Percentiles rank a stretch among this genome's conserved stretches.
Conservation (phyloP, 2,329 filamentous ascomycete genomes). For the Penicillium thymicola region DNA sequence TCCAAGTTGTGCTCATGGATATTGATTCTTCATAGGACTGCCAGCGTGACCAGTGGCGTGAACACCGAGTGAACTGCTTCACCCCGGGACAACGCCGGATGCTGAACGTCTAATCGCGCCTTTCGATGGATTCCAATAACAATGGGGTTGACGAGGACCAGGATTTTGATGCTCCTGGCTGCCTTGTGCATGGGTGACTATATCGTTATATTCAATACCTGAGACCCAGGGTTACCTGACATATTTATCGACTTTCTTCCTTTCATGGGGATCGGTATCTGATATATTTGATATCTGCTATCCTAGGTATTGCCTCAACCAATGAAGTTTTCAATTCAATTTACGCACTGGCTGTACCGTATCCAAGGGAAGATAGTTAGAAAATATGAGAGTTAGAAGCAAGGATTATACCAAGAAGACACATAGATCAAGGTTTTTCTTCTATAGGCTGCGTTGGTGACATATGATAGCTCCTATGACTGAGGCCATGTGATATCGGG, state of each 20-base stretch:
- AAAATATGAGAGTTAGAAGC: neutral
- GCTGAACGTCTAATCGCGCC: neutral
- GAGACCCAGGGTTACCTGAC: neutral
- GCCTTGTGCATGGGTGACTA: no score
- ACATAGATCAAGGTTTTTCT: no score
- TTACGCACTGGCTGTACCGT: neutral
- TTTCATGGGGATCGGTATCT: neutral
- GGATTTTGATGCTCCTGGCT: no score
- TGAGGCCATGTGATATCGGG: no score
- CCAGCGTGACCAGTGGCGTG: neutral
- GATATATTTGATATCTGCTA: neutral
- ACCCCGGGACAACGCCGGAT: neutral
- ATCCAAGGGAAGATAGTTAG: neutral
- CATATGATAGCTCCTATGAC: no score
- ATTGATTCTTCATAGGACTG: neutral
- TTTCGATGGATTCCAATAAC: neutral
- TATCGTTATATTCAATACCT: no score
- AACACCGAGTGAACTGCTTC: neutral
- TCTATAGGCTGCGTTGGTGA: no score
- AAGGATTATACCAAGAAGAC: no score
- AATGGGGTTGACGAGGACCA: no score
- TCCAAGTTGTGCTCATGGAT: neutral
- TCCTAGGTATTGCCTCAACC: no score
- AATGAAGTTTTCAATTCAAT: neutral
- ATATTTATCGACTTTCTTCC: neutral